Evolutionary conservation across 495 filamentous ascomycete species (phyloP).

Genomic region (Aspergillus sclerotiicarbonarius): DNA sequence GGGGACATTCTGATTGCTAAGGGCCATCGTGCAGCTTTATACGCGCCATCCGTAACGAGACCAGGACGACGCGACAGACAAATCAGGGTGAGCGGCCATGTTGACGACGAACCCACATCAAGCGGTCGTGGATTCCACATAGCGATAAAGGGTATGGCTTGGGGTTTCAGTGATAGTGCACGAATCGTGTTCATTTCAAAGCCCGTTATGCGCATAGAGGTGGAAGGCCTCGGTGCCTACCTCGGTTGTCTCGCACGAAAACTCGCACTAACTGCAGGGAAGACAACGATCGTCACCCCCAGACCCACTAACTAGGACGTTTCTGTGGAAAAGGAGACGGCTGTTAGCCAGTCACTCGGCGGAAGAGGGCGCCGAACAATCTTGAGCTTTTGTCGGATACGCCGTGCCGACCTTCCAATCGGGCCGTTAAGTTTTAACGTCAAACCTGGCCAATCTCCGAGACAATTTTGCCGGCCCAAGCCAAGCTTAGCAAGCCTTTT

Average conservation of each 20-base stretch:
- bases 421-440: not conserved
- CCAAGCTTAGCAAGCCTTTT: not conserved
- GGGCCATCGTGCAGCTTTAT: conserved; percentile 1
- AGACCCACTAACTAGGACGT: not conserved
- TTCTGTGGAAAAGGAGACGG: not conserved
- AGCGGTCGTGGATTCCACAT: not conserved
- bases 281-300: not conserved
- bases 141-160: not conserved
- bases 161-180: not conserved
- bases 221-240: not conserved
- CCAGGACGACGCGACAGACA: not conserved
- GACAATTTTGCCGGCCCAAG: not conserved
- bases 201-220: not conserved
- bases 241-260: not conserved
- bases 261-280: not conserved
- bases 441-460: conserved; percentile 1
- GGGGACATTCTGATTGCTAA: not conserved
- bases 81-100: not conserved
- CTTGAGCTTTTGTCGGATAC: not conserved
- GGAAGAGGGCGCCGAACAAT: no score
- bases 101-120: conserved; percentile 1
- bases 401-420: not conserved
- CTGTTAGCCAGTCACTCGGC: no score
- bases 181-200: not conserved
- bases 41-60: not conserved